A percentile compares a stretch with the other conserved stretches of the same genome.
These are phyloP conservation scores for Xanthoconium stramineum DNA, from an alignment of 768 basidiomycete species.

Conservation along the genomic window DNA sequence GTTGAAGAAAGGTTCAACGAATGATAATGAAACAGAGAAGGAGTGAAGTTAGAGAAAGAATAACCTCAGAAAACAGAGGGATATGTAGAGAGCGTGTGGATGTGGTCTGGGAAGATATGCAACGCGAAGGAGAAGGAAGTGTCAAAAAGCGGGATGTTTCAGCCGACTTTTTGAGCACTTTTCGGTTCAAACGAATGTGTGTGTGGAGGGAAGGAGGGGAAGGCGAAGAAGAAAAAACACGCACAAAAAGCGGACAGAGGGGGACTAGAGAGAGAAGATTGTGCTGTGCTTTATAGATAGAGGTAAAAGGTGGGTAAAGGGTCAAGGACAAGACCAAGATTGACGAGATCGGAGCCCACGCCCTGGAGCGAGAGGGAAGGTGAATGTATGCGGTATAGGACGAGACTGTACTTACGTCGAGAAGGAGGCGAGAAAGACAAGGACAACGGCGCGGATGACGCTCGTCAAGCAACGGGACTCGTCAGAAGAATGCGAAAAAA, in stretches of 20 bases:
- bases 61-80: constrained; percentile 33
- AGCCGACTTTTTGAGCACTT: constrained; percentile 28
- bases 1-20: constrained; percentile 33
- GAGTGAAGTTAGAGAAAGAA: constrained; percentile 58
- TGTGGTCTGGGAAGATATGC: constrained; percentile 30
- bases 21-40: constrained; percentile 45
- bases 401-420: constrained; percentile 23
- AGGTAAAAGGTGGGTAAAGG: constrained; percentile 33
- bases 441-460: constrained; percentile 11
- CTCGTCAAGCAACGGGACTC: constrained; percentile 21
- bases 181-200: constrained; percentile 29
- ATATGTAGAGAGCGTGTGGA: constrained; percentile 44
- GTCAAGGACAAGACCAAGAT: constrained; percentile 33
- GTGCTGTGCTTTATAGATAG: constrained; percentile 40
- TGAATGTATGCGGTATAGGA: constrained; percentile 3
- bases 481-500: constrained; percentile 24
- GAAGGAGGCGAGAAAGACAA: constrained; percentile 12
- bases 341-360: constrained; percentile 32
- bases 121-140: constrained; percentile 21
- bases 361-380: constrained; percentile 10
- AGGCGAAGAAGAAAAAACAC: constrained; percentile 35
- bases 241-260: constrained; percentile 36
- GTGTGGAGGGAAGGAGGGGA: constrained; percentile 18
- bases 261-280: constrained; percentile 27
- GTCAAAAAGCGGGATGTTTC: constrained; percentile 28